Conservation (phyloP, 306 rosid genomes). For the Medicago arabica region DNA sequence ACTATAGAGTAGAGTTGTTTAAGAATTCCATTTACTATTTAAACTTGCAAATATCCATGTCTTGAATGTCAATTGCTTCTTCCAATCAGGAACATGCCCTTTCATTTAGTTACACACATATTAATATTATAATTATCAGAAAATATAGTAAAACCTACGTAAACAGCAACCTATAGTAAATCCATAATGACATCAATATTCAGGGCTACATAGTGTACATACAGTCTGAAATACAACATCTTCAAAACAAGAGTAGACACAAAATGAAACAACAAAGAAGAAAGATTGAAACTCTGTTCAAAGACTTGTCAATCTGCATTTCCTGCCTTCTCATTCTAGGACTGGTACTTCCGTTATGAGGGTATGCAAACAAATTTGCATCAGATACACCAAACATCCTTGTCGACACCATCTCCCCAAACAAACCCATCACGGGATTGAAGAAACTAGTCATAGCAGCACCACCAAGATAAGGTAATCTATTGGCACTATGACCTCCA, state of each 20-base stretch:
- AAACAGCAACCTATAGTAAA: slow-evolving; percentile 30
- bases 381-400: slow-evolving; percentile 71
- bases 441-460: slow-evolving; percentile 58
- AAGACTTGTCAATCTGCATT: slow-evolving; percentile 76
- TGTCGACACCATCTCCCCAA: slow-evolving; percentile 76
- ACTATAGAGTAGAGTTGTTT: not conserved
- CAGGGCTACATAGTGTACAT: slow-evolving; percentile 46
- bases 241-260: slow-evolving; percentile 88
- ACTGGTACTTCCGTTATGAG: slow-evolving; percentile 47
- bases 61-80: not conserved
- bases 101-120: slow-evolving; percentile 10
- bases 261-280: slow-evolving; percentile 74
- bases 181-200: slow-evolving; percentile 37
- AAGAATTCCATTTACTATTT: slow-evolving; percentile 7
- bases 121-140: slow-evolving; percentile 19
- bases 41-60: not conserved
- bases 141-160: slow-evolving; percentile 30
- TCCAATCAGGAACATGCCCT: slow-evolving; percentile 8
- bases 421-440: slow-evolving; percentile 72
- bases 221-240: slow-evolving; percentile 38
- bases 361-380: slow-evolving; percentile 58
- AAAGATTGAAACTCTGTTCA: slow-evolving; percentile 74
- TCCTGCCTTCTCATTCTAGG: slow-evolving; percentile 91
- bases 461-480: slow-evolving; percentile 61
- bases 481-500: slow-evolving; percentile 53